phyloP scores from a whole-genome alignment of 257 asterid species.

The Nicotiana attenuata region DNA sequence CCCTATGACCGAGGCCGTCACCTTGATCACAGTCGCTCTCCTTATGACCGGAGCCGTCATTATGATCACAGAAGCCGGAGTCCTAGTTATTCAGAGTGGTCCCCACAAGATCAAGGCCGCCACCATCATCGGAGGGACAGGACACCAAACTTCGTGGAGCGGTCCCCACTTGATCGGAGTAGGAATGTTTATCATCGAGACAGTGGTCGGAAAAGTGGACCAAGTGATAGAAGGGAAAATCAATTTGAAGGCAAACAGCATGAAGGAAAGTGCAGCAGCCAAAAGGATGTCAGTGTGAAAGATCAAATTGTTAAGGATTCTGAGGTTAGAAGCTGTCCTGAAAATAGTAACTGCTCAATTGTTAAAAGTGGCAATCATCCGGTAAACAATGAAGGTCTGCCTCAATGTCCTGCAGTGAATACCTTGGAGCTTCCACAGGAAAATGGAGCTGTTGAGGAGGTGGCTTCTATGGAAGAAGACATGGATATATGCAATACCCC shows the following conservation, averaged over 20 bases:
- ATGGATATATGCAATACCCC: slow-evolving; percentile 99
- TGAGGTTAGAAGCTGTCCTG: slow-evolving; percentile 39
- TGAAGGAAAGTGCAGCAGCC: slow-evolving; percentile 49
- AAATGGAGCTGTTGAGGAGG: slow-evolving; percentile 59
- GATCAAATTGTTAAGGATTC: slow-evolving; percentile 50
- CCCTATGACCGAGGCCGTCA: slow-evolving; percentile 43
- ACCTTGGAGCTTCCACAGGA: slow-evolving; percentile 45
- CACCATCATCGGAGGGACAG: slow-evolving; percentile 56
- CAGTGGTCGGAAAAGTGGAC: slow-evolving; percentile 47
- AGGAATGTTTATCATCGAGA: slow-evolving; percentile 42
- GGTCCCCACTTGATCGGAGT: slow-evolving; percentile 59
- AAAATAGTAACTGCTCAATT: slow-evolving; percentile 29
- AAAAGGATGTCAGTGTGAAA: slow-evolving; percentile 43
- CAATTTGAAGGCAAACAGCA: slow-evolving; percentile 48
- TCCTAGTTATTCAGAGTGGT: slow-evolving; percentile 57
- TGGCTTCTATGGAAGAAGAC: slow-evolving; percentile 94
- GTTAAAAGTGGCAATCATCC: slow-evolving; percentile 29
- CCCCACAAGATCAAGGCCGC: slow-evolving; percentile 68
- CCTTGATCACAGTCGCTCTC: slow-evolving; percentile 69
- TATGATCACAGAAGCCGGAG: slow-evolving; percentile 61
- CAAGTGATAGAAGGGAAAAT: slow-evolving; percentile 43
- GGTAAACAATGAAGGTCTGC: slow-evolving; percentile 28
- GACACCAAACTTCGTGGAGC: slow-evolving; percentile 51
- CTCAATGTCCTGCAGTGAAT: slow-evolving; percentile 33
- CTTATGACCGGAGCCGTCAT: slow-evolving; percentile 60